phyloP scores from a whole-genome alignment of 2,329 filamentous ascomycete genomes.

The Coleophoma cylindrospora region DNA sequence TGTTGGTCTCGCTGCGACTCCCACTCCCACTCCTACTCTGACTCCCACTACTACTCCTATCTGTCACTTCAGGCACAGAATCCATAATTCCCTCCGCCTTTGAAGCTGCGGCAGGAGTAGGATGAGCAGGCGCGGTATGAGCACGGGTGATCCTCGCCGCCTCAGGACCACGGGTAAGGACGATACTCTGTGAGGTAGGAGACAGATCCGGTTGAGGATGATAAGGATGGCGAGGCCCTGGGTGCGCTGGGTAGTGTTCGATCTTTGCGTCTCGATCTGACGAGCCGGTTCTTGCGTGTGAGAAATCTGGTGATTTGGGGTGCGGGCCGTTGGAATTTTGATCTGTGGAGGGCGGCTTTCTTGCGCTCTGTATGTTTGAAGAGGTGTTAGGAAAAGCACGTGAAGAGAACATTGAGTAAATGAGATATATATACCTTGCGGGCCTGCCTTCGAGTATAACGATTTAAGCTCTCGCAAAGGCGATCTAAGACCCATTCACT shows the following conservation, averaged over 20 bases:
- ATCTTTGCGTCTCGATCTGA: not conserved
- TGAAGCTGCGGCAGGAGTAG: not conserved
- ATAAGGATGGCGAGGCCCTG: constrained; percentile 1
- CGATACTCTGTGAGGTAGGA: not conserved
- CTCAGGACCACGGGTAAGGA: not conserved
- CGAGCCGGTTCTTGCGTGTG: too few relatives aligned
- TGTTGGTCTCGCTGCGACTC: too few relatives aligned
- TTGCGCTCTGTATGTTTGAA: too few relatives aligned
- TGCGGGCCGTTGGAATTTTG: too few relatives aligned
- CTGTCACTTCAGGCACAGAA: not conserved
- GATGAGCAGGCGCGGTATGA: not conserved
- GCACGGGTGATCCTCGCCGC: not conserved
- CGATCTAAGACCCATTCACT: constrained; percentile 63
- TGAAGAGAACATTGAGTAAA: too few relatives aligned
- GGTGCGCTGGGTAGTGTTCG: constrained; percentile 5
- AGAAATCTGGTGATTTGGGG: too few relatives aligned
- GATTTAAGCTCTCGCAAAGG: constrained; percentile 56
- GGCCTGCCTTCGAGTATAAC: constrained; percentile 28
- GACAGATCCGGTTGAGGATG: too few relatives aligned
- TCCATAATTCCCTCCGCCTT: not conserved
- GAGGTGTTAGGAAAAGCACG: too few relatives aligned
- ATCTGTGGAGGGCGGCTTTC: too few relatives aligned
- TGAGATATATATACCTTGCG: constrained; percentile 9
- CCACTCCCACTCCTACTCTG: not conserved
- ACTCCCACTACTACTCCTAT: not conserved